These are phyloP conservation scores for Anthracocystis walkeri DNA, from an alignment of 1,284 basidiomycete genomes.

Conservation along the genomic window DNA sequence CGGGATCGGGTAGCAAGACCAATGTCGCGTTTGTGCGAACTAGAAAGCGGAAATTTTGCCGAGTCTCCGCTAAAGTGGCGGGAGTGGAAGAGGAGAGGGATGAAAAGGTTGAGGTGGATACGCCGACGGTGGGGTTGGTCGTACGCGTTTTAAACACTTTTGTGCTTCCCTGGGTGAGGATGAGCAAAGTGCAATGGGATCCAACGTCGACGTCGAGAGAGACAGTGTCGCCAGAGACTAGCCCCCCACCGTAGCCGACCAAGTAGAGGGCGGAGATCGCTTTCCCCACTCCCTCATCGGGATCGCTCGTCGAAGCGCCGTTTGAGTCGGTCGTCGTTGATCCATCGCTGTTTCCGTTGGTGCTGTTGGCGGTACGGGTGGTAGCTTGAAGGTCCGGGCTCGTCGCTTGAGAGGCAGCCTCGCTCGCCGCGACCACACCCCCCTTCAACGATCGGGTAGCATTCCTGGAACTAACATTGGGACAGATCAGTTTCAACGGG, in stretches of 20 bases:
- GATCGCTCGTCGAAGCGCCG: neutral
- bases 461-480: slow-evolving; percentile 71
- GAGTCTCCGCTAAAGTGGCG: slow-evolving; percentile 12
- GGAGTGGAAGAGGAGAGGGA: slow-evolving; percentile 13
- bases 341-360: too few relatives aligned
- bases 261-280: slow-evolving; percentile 81
- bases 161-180: slow-evolving; percentile 82
- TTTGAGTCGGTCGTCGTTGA: neutral
- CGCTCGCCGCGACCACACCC: too few relatives aligned
- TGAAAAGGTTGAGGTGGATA: slow-evolving; percentile 1
- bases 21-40: slow-evolving; percentile 56
- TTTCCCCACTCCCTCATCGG: slow-evolving; percentile 29
- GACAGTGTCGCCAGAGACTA: slow-evolving; percentile 87
- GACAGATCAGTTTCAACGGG: slow-evolving; percentile 89
- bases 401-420: too few relatives aligned
- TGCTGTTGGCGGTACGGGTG: neutral
- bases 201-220: slow-evolving; percentile 77
- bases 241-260: slow-evolving; percentile 90
- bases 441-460: slow-evolving; percentile 29
- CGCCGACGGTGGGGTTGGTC: slow-evolving; percentile 9
- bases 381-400: too few relatives aligned
- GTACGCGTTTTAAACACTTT: slow-evolving; percentile 64
- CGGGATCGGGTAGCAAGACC: slow-evolving; percentile 63
- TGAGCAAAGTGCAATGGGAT: slow-evolving; percentile 74
- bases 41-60: slow-evolving; percentile 49